These are phyloP conservation scores for Blakeslea trispora DNA, from an alignment of 371 early-diverging fungal species.

Conservation along the genomic window DNA sequence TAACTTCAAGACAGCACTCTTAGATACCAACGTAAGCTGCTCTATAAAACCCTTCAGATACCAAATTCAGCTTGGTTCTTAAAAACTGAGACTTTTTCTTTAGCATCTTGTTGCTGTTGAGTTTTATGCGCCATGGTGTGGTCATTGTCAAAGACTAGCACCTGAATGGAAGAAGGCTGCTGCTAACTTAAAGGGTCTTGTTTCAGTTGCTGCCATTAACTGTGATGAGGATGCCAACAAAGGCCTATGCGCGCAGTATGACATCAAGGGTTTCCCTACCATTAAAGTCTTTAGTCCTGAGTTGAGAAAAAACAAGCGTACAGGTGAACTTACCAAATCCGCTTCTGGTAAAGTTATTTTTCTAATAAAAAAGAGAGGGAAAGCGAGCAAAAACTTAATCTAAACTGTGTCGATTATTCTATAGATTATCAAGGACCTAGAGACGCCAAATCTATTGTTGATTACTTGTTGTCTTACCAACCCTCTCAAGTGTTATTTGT, in stretches of 20 bases:
- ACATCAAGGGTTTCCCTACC: conserved; percentile 93
- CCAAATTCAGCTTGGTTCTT: not conserved
- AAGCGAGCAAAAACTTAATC: not conserved
- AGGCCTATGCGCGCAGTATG: conserved; percentile 74
- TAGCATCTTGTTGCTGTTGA: conserved; percentile 82
- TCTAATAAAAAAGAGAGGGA: not conserved
- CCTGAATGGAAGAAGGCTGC: conserved; percentile 91
- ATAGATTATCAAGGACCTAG: conserved; percentile 87
- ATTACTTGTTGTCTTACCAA: conserved; percentile 61
- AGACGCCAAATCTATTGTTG: conserved; percentile 75
- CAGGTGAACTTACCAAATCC: conserved; percentile 50
- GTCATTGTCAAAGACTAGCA: conserved; percentile 85
- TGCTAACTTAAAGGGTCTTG: conserved; percentile 76
- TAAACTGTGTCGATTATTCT: too few relatives aligned
- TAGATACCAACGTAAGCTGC: conserved; percentile 64
- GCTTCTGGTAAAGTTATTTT: conserved; percentile 41
- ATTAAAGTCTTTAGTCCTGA: conserved; percentile 80
- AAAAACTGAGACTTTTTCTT: too few relatives aligned
- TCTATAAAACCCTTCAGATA: not conserved
- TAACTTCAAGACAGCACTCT: conserved; percentile 71
- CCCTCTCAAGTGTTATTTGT: conserved; percentile 60
- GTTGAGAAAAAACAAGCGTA: conserved; percentile 46
- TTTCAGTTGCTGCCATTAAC: conserved; percentile 83
- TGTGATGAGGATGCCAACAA: conserved; percentile 85
- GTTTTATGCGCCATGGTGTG: conserved; percentile 95